These are phyloP conservation scores for Phyllosticta citribraziliensis DNA, from an alignment of 2,329 filamentous ascomycete species.

Conservation along the genomic window DNA sequence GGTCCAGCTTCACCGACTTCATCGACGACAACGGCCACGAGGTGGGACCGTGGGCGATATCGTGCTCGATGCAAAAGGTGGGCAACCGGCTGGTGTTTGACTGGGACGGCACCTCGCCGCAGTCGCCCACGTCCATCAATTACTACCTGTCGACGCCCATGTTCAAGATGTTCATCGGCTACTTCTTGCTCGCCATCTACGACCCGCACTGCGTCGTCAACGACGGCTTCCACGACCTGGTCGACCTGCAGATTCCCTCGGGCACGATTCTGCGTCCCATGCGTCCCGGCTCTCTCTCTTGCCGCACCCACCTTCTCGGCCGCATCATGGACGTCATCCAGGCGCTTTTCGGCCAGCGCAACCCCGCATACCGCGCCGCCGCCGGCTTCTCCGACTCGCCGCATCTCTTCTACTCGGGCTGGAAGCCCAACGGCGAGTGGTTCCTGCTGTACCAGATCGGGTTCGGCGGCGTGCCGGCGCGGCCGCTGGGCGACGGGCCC, in stretches of 20 bases:
- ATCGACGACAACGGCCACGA: slow-evolving; percentile 41
- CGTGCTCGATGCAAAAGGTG: slow-evolving; percentile 38
- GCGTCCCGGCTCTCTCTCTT: slow-evolving; percentile 38
- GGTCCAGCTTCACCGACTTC: slow-evolving; percentile 39
- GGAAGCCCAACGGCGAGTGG: slow-evolving; percentile 39
- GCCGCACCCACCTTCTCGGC: slow-evolving; percentile 39
- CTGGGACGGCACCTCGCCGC: slow-evolving; percentile 40
- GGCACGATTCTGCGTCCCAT: slow-evolving; percentile 38
- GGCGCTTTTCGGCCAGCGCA: slow-evolving; percentile 40
- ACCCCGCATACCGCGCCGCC: slow-evolving; percentile 37
- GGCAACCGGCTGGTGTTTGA: slow-evolving; percentile 37
- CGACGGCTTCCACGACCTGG: slow-evolving; percentile 42
- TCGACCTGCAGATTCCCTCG: slow-evolving; percentile 38
- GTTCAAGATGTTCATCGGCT: slow-evolving; percentile 45
- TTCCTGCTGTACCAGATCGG: slow-evolving; percentile 43
- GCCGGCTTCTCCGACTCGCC: slow-evolving; percentile 43
- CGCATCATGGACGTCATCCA: slow-evolving; percentile 42
- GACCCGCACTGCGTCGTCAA: slow-evolving; percentile 41
- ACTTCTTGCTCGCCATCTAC: slow-evolving; percentile 39
- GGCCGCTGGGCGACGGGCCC: slow-evolving; percentile 38
- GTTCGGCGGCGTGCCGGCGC: slow-evolving; percentile 40
- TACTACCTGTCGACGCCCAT: slow-evolving; percentile 40
- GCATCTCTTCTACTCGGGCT: slow-evolving; percentile 43
- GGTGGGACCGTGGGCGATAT: slow-evolving; percentile 37
- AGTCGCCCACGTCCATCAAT: slow-evolving; percentile 39